Base-by-base conservation (phyloP, 352 stramenopile species). In the Pythium monospermum region DNA sequence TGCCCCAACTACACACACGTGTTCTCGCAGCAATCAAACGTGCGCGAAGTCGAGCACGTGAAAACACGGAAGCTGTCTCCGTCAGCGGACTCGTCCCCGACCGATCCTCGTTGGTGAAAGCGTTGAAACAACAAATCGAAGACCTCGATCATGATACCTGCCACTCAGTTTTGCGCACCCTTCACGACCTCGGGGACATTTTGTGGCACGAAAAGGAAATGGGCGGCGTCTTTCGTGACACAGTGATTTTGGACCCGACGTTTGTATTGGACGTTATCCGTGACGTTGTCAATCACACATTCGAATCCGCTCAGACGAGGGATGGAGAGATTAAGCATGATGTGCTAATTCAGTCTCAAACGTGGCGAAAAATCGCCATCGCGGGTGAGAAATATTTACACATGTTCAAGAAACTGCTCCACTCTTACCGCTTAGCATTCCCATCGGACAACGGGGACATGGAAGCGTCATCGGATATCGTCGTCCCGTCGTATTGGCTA, bases 261-360 rank as follows among this genome's bases (percentile, higher is more conserved):
- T 50, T 79, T 23, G 66, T 65, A 3, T 67, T 76, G 59, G 73
- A 65, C 27, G 42, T 75, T n/a, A 19, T 76, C 2, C 62, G 73
- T 39, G 54, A 53, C 10, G n/a, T 47, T 30, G 40, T 42, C 5
- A 42, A 42, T 21, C 36, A 42, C 36, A 46, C 39, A 11, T 42
- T 42, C n/a, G 36, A 42, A 25, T 42, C 22, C 36, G 36, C 22
- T 11, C n/a, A 42, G 6, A 42, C 22, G n/a, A 42, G 26, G 11
- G 26, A 18, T 11, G 36, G 36, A 3, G 6, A 15, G n/a, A n/a
- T 42, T 7, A 42, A 11, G n/a, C 36, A 42, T 21, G 36, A 42
- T n/a, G n/a, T 42, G 13, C 36, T 42, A n/a, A 23, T 5, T 7
- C 36, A 25, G 18, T 42, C 15, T 42, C n/a, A 21, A 42, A 42